Evolutionary conservation across 345 rosid species (phyloP).

Genomic region (Eucalyptus microcorys): DNA sequence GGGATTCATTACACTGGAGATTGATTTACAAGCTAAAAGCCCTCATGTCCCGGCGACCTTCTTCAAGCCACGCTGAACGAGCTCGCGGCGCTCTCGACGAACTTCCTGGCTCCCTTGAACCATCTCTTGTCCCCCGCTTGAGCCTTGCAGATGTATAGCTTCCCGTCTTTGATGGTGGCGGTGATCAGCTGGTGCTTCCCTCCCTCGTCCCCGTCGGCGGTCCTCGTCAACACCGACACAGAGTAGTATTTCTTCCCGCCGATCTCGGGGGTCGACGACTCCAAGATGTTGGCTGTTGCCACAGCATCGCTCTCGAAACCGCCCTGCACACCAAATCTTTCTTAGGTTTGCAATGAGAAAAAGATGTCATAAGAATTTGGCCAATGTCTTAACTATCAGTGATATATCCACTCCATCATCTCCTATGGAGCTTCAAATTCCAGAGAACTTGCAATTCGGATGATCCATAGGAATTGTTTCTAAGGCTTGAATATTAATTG

Average conservation of each 20-base stretch:
- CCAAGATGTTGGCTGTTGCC: slow-evolving; percentile 82
- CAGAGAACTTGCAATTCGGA: neutral
- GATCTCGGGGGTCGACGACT: slow-evolving; percentile 16
- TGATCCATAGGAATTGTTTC: neutral
- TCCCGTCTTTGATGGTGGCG: slow-evolving; percentile 65
- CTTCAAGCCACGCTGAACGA: slow-evolving; percentile 76
- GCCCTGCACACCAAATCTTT: slow-evolving; percentile 27
- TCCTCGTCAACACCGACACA: slow-evolving; percentile 72
- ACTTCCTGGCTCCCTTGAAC: slow-evolving; percentile 88
- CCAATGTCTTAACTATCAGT: neutral
- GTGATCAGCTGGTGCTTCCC: slow-evolving; percentile 80
- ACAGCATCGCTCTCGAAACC: slow-evolving; percentile 65
- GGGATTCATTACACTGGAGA: slow-evolving; percentile 10
- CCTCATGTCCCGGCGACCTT: neutral
- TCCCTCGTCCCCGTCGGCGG: slow-evolving; percentile 98
- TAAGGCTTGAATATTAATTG: neutral
- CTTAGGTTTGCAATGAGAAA: neutral
- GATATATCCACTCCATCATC: neutral
- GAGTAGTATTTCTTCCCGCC: slow-evolving; percentile 51
- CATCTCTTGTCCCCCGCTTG: slow-evolving; percentile 99
- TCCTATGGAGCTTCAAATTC: neutral
- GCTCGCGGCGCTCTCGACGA: slow-evolving; percentile 49
- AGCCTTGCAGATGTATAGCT: slow-evolving; percentile 86
- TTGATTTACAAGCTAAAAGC: neutral
- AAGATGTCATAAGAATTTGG: neutral